Conservation (phyloP, 2,329 filamentous ascomycete genomes). For the Coleophoma cylindrospora region DNA sequence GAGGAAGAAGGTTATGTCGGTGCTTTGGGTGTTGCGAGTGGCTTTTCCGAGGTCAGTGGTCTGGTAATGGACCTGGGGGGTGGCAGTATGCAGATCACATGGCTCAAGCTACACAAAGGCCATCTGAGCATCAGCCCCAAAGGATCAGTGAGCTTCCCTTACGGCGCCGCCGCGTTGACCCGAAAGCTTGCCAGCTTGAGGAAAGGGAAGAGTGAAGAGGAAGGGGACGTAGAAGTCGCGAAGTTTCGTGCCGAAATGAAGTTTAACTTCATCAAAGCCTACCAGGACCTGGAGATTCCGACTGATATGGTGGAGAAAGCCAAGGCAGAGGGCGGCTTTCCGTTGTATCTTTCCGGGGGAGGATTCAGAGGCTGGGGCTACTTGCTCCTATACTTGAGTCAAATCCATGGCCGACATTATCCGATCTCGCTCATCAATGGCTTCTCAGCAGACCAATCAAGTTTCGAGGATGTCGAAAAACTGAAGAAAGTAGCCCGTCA, state of each 20-base stretch:
- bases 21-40: conserved; percentile 62
- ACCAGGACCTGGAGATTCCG: conserved; percentile 47
- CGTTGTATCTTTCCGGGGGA: conserved; percentile 64
- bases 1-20: conserved; percentile 63
- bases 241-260: conserved; percentile 45
- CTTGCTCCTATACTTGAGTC: conserved; percentile 52
- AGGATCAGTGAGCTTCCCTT: conserved; percentile 62
- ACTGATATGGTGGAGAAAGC: conserved; percentile 39
- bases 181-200: conserved; percentile 43
- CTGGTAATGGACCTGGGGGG: conserved; percentile 70
- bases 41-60: conserved; percentile 53
- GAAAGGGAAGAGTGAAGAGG: conserved; percentile 29
- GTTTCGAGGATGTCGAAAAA: conserved; percentile 16
- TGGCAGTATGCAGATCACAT: conserved; percentile 65
- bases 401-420: conserved; percentile 54
- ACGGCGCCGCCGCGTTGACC: conserved; percentile 63
- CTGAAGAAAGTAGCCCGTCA: conserved; percentile 29
- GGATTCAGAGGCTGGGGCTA: conserved; percentile 71
- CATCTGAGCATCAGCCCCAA: conserved; percentile 42
- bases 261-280: conserved; percentile 44
- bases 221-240: conserved; percentile 38
- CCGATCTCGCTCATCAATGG: conserved; percentile 71
- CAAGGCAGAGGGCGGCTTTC: conserved; percentile 41
- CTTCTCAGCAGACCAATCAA: conserved; percentile 26
- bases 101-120: conserved; percentile 50